Evolutionary conservation across 257 asterid genomes (phyloP), one percentile per base, ranked within the genome.

Genomic region (Solanum corneliomulleri): DNA sequence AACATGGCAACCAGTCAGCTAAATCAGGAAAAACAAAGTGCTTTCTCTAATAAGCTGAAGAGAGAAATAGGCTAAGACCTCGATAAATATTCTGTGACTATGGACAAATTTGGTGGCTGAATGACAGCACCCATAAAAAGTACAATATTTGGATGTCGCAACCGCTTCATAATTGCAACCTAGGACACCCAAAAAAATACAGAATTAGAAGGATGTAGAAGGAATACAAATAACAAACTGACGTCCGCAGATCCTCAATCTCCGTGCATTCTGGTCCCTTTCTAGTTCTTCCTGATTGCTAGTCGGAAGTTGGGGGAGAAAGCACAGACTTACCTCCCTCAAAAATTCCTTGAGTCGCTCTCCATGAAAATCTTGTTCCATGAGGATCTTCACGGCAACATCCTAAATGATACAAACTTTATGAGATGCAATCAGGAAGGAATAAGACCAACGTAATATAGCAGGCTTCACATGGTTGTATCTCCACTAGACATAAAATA

Each of bases 61-160:
- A 60, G 47, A 45, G 33, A 64, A 62, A 64, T 69, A 47, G 9
- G 75, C 44, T 11, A 21, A 74, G 89, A 95, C 99, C 99, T 94
- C 81, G 99, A 94, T 74, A 96, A 90, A 88, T 96, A 96, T 89
- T 96, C 99, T 3, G 98, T 96, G 66, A 96, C 98, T 88, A 96
- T 96, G 84, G 99, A 96, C 91, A 95, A 91, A 92, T 96, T 93
- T 39, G 98, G 98, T 7, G 94, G 98, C 87, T 93, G 94, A 56
- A 96, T 96, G 42, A 96, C 99, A 86, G 98, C 99, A 85, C 99
- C 99, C 99, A 96, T 96, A 86, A 95, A 96, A 91, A 96, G 98
- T 88, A 96, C 99, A 89, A 96, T 94, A 91, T 96, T 96, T 86
- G 99, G 99, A 92, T 96, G 99, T 56, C 99, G 98, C 90, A 96